phyloP scores from a whole-genome alignment of 371 early-diverging fungal species.

The Blakeslea trispora region DNA sequence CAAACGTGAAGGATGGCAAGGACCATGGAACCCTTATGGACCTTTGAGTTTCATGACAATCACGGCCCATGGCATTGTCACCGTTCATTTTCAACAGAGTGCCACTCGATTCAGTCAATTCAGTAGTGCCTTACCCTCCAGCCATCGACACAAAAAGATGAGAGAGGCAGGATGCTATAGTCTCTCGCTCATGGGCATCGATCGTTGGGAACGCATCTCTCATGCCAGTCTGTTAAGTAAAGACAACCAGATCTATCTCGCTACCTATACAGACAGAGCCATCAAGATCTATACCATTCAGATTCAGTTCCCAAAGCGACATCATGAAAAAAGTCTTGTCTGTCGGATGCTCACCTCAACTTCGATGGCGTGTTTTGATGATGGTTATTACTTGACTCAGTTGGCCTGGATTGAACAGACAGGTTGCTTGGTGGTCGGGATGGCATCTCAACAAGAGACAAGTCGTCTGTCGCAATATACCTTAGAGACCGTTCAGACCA shows the following conservation, averaged over 20 bases:
- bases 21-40: slow-evolving; percentile 51
- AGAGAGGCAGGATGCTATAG: slow-evolving; percentile 41
- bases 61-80: slow-evolving; percentile 45
- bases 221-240: slow-evolving; percentile 41
- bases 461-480: no score
- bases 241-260: slow-evolving; percentile 37
- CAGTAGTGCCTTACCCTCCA: slow-evolving; percentile 37
- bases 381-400: slow-evolving; percentile 15
- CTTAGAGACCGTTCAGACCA: no score
- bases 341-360: slow-evolving; percentile 13
- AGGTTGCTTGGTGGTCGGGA: slow-evolving; percentile 9
- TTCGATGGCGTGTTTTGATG: not conserved
- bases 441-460: slow-evolving; percentile 21
- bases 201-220: slow-evolving; percentile 46
- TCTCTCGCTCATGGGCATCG: slow-evolving; percentile 29
- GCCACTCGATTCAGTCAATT: slow-evolving; percentile 40
- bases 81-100: slow-evolving; percentile 48
- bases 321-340: slow-evolving; percentile 14
- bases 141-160: slow-evolving; percentile 27
- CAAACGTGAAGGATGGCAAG: slow-evolving; percentile 19
- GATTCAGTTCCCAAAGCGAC: slow-evolving; percentile 34
- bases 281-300: slow-evolving; percentile 32
- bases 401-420: slow-evolving; percentile 7
- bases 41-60: slow-evolving; percentile 42
- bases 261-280: slow-evolving; percentile 34